Percentiles rank a stretch among this genome's conserved stretches.
Evolutionary conservation across 306 rosid genomes (phyloP).

Genomic region (Sicyos edulis): DNA sequence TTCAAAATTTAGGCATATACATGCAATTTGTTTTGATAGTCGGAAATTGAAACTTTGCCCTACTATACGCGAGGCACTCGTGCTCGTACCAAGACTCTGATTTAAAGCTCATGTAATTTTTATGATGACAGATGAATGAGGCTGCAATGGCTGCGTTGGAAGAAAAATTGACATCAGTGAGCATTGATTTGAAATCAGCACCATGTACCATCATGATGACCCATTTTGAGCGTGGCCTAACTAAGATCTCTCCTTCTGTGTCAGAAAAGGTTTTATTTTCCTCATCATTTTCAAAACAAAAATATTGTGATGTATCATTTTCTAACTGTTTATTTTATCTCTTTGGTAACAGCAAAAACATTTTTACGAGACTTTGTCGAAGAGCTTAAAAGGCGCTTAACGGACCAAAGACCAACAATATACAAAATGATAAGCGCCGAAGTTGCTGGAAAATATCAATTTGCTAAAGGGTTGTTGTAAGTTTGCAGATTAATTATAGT

Average conservation of each 20-base stretch:
- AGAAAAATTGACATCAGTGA: background rate
- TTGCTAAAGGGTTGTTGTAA: background rate
- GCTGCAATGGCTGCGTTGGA: slow-evolving; percentile 19
- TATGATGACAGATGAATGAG: background rate
- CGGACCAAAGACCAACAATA: background rate
- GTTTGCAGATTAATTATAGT: background rate
- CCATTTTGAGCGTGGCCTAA: background rate
- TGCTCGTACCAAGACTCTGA: no score
- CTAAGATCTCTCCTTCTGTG: slow-evolving; percentile 15
- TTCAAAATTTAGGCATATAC: no score
- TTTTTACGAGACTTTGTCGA: slow-evolving; percentile 5
- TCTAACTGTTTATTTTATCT: background rate
- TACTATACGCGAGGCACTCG: no score
- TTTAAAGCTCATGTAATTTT: background rate
- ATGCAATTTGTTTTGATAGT: no score
- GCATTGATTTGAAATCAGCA: background rate
- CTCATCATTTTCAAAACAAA: background rate
- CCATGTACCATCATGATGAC: slow-evolving; percentile 3
- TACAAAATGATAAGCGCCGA: background rate
- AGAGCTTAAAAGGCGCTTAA: slow-evolving; percentile 11
- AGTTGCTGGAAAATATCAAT: no score
- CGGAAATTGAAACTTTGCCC: no score
- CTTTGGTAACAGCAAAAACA: slow-evolving; percentile 10
- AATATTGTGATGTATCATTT: background rate
- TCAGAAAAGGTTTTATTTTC: background rate